Evolutionary conservation across 805 yeast species (phyloP), one percentile per base, ranked within the genome.

Genomic region (Starmerella cellae): DNA sequence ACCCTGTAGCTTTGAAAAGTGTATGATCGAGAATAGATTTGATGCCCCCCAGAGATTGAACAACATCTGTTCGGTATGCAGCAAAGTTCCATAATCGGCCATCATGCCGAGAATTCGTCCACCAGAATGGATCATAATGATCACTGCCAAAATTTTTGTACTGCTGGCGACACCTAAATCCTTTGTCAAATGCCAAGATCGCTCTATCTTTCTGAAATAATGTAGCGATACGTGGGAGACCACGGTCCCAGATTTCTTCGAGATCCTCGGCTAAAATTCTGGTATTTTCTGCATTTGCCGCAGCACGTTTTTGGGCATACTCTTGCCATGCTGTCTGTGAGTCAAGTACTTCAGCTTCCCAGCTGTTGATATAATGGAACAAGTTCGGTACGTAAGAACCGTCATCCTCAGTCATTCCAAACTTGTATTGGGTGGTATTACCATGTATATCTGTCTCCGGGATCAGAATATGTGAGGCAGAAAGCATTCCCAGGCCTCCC

Each of bases 291-390:
- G 79, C 82, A 22, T 74, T 64, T 1, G 97, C 96, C 55, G 83
- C 95, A 46, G 75, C 79, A 37, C 96, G 70, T 57, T 84, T 85
- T 44, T 81, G 73, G 1, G 95, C 91, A 63, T 87, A 91, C 50
- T 91, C 99, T 0, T 94, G 84, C 99, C 99, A 91, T 3, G 88
- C 98, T 44, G 95, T 69, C 59, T 84, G 94, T 1, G 97, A 87
- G 52, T 91, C 98, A 37, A 77, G 55, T 56, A 88, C 84, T 59
- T 91, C 99, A 50, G 91, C 80, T 57, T 91, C 98, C 99, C 99
- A 91, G 0, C 95, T 75, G 0, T 95, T 77, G 37, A 91, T 75
- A 59, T 91, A 91, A 53, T 97, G 68, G 69, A 85, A 91, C 17
- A 91, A 73, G 1, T 96, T 91, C 14, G 99, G 99, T 43, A 91